These are phyloP conservation scores for Dictyostelium citrinum DNA, from an alignment of 78 protist genomes.

Conservation along the genomic window DNA sequence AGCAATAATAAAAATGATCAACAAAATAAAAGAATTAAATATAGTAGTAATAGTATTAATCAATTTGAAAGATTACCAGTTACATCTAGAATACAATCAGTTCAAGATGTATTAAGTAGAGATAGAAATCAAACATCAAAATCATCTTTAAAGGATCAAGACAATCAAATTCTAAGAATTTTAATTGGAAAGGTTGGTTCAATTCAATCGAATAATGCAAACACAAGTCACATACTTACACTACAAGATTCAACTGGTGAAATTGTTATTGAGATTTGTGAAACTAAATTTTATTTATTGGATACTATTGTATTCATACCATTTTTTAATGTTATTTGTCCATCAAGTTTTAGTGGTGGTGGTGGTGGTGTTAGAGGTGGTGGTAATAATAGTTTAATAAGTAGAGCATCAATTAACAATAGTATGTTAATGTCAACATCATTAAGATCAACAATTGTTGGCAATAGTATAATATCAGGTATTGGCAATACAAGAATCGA, in stretches of 20 bases:
- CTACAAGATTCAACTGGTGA: constrained; percentile 10
- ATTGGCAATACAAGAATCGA: background rate
- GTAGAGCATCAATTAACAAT: background rate
- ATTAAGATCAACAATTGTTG: background rate
- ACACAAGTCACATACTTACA: background rate
- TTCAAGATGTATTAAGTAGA: background rate
- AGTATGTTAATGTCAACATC: background rate
- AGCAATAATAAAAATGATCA: background rate
- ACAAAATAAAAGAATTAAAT: background rate
- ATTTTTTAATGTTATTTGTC: constrained; percentile 21
- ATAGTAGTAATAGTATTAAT: background rate
- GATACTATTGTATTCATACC: constrained; percentile 22
- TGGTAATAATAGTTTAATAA: too few relatives aligned
- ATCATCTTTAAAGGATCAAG: background rate
- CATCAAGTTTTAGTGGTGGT: background rate
- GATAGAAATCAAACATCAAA: constrained; percentile 11
- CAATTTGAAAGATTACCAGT: background rate
- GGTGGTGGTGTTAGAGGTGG: background rate
- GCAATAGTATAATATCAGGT: background rate
- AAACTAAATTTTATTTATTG: background rate
- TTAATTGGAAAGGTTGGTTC: constrained; percentile 7
- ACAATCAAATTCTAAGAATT: constrained; percentile 19
- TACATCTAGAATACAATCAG: background rate
- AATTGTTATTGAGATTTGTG: background rate
- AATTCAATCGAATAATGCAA: background rate